A percentile compares a stretch with the other conserved stretches of the same genome.
These are phyloP conservation scores for Microthlaspi erraticum DNA, from an alignment of 345 rosid species.

Conservation along the genomic window DNA sequence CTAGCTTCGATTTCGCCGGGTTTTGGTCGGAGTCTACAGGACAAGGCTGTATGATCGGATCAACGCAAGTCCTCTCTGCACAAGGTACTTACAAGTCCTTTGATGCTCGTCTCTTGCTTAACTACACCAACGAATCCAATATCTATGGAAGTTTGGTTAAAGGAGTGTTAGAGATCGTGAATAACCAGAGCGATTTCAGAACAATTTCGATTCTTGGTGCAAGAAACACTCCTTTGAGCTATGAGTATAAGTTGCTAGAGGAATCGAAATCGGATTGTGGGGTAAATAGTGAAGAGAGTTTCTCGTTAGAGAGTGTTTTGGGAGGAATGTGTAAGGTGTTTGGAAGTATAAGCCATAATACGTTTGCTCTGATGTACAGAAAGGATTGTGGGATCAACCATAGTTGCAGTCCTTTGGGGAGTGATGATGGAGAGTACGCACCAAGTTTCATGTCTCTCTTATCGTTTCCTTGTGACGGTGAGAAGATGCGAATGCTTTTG, in stretches of 20 bases:
- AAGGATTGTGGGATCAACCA: conserved; percentile 48
- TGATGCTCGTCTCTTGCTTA: conserved; percentile 65
- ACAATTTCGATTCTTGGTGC: conserved; percentile 67
- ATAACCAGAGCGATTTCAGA: conserved; percentile 49
- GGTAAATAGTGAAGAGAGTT: conserved; percentile 44
- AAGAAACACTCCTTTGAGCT: conserved; percentile 50
- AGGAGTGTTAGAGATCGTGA: conserved; percentile 64
- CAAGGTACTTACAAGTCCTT: conserved; percentile 44
- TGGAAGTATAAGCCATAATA: conserved; percentile 36
- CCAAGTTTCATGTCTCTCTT: conserved; percentile 54
- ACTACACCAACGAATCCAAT: conserved; percentile 53
- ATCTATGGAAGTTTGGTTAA: conserved; percentile 62
- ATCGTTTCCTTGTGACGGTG: conserved; percentile 51
- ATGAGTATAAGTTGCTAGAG: conserved; percentile 57
- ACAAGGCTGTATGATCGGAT: conserved; percentile 87
- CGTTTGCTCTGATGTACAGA: conserved; percentile 54
- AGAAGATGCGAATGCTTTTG: conserved; percentile 54
- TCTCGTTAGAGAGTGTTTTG: conserved; percentile 35
- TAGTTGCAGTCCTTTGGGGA: conserved; percentile 56
- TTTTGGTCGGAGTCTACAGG: conserved; percentile 77
- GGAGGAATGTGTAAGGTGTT: conserved; percentile 56
- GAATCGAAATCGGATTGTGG: conserved; percentile 45
- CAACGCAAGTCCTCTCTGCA: conserved; percentile 45
- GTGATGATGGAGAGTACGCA: conserved; percentile 29
- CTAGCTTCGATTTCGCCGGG: conserved; percentile 59